These are phyloP conservation scores for Russula virescens DNA, from an alignment of 768 basidiomycete species.

Conservation along the genomic window DNA sequence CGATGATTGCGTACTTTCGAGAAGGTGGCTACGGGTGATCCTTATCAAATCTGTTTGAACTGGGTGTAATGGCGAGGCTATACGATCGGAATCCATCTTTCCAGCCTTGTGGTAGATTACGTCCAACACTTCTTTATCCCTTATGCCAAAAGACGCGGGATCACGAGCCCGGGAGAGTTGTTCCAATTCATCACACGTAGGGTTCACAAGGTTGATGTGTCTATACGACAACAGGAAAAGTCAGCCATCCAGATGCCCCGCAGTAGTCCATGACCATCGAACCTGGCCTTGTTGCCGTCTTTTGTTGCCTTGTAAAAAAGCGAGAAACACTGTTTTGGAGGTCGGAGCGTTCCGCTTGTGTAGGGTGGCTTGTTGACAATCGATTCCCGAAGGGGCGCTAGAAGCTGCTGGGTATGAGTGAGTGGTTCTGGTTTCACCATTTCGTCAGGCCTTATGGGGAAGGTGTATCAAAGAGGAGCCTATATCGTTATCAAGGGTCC, in stretches of 20 bases:
- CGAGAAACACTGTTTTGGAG: slow-evolving; percentile 5
- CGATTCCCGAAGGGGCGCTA: slow-evolving; percentile 1
- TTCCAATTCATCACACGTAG: not conserved
- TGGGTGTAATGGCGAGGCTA: too few relatives aligned
- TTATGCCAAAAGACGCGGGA: not conserved
- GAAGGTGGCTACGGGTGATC: too few relatives aligned
- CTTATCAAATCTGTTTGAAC: too few relatives aligned
- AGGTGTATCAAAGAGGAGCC: too few relatives aligned
- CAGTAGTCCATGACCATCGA: slow-evolving; percentile 25
- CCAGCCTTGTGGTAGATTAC: not conserved
- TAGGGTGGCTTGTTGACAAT: slow-evolving; percentile 19
- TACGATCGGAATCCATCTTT: not conserved
- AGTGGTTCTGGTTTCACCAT: too few relatives aligned
- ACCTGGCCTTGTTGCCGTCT: not conserved
- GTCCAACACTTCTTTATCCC: not conserved
- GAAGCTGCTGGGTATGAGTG: not conserved
- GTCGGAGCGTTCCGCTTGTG: slow-evolving; percentile 12
- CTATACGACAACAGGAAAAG: not conserved
- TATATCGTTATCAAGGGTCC: too few relatives aligned
- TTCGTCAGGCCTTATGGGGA: too few relatives aligned
- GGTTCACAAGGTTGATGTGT: not conserved
- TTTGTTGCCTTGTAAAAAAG: slow-evolving; percentile 19
- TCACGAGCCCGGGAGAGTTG: not conserved
- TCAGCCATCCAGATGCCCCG: too few relatives aligned
- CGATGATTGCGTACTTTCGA: too few relatives aligned